These are phyloP conservation scores for Aegilops umbellulata DNA, from an alignment of 176 grass and related monocot species.

Conservation along the genomic window DNA sequence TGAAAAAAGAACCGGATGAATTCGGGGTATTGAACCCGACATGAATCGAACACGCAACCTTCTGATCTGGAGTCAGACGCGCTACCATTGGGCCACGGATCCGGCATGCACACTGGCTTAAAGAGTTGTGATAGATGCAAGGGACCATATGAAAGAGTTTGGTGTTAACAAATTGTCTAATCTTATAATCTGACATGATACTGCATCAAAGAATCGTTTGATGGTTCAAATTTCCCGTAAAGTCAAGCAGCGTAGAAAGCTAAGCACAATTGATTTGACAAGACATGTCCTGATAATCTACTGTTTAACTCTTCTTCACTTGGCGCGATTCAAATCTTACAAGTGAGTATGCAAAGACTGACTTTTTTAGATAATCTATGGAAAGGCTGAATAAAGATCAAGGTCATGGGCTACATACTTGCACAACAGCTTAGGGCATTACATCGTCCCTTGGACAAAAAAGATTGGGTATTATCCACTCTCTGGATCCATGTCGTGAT, in stretches of 20 bases:
- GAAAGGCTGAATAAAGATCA: neutral
- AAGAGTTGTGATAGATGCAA: fast-evolving
- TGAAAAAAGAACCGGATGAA: no score
- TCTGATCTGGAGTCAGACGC: constrained; percentile 99
- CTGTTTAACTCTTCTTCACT: neutral
- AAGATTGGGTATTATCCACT: neutral
- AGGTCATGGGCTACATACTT: neutral
- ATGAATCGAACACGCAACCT: constrained; percentile 99
- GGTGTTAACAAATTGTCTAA: neutral
- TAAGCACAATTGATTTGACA: neutral
- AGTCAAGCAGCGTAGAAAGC: neutral
- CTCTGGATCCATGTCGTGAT: no score
- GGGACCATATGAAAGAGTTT: neutral
- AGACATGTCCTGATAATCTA: no score
- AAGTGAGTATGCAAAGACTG: neutral
- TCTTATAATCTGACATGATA: neutral
- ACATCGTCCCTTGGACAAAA: neutral
- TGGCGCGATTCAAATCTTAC: neutral
- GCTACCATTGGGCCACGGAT: constrained; percentile 99
- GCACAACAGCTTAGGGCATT: neutral
- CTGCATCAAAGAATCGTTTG: no score
- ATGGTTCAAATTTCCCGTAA: neutral
- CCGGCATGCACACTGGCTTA: neutral
- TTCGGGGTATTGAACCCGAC: constrained; percentile 80
- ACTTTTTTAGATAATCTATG: no score